Base-by-base conservation (phyloP, 352 stramenopile species). In the Pythium aquatile region DNA sequence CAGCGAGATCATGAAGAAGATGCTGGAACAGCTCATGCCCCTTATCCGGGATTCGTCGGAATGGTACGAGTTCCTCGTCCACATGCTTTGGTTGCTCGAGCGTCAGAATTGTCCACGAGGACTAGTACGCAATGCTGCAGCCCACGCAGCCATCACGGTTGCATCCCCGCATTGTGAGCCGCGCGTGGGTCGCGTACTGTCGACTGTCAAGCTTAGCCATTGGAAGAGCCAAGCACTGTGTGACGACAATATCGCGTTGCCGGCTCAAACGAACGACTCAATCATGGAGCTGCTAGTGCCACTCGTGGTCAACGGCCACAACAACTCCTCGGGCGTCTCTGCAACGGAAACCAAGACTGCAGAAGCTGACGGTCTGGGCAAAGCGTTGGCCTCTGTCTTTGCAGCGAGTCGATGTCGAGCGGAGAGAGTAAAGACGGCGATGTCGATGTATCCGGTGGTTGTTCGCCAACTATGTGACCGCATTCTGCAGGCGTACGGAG, bases 21-120 rank as follows among this genome's bases (percentile, higher is more conserved):
- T 72, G 55, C 49, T 68, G n/a, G 20, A 52, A 14, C 54, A 65
- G 35, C 39, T 72, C 37, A 72, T 68, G 66, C 66, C 66, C 1
- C 47, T 68, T 1, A 24, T 72, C 16, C 53, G 55, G 24, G 65
- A 67, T 35, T 29, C 42, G 26, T 33, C n/a, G 8, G 54, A 57
- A 6, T 72, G 65, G 65, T 72, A 64, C 59, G 28, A 61, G 44
- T 72, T 63, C 49, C 33, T 72, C n/a, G 32, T 63, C 2, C 54
- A 66, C 40, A 53, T 67, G 46, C 44, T 67, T 20, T 67, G 59
- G 65, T 35, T 61, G 1, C 26, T 67, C 10, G 65, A 72, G 58
- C 46, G 47, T 4, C 63, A 69, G 17, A 28, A 61, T n/a, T 39
- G 7, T 28, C 11, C 46, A 16, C 7, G 10, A 33, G 2, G 44